These are phyloP conservation scores for Paraphoma sp. DNA, from an alignment of 2,329 filamentous ascomycete genomes.

Conservation along the genomic window DNA sequence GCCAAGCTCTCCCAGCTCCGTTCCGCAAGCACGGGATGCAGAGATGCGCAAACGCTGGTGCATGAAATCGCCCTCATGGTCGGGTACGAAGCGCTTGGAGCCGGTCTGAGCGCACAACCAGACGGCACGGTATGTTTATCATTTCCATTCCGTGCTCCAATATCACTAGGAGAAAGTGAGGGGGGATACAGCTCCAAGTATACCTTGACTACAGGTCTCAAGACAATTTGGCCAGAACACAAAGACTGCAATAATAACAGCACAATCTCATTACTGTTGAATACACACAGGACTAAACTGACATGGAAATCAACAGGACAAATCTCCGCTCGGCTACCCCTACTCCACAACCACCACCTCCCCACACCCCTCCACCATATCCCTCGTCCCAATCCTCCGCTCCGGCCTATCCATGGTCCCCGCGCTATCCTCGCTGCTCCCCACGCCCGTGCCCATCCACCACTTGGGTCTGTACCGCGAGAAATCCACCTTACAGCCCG, in stretches of 20 bases:
- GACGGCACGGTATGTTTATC: constrained; percentile 67
- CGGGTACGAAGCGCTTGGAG: constrained; percentile 78
- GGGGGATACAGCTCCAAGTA: constrained; percentile 8
- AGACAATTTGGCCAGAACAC: background rate
- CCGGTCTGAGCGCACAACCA: constrained; percentile 63
- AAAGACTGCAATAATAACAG: background rate
- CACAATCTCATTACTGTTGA: background rate
- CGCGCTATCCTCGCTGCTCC: constrained; percentile 83
- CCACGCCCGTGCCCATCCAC: constrained; percentile 80
- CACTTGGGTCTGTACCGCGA: constrained; percentile 96
- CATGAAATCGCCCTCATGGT: constrained; percentile 87
- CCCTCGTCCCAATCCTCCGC: constrained; percentile 88
- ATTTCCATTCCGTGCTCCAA: background rate
- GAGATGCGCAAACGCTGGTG: constrained; percentile 81
- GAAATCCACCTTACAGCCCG: constrained; percentile 82
- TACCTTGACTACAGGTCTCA: background rate
- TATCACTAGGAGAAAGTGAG: background rate
- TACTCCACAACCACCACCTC: constrained; percentile 71
- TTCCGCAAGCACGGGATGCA: constrained; percentile 70
- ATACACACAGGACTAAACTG: background rate
- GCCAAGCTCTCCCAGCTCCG: constrained; percentile 92
- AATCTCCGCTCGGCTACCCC: constrained; percentile 78
- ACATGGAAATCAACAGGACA: constrained; percentile 62
- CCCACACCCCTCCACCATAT: constrained; percentile 71
- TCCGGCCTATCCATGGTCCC: constrained; percentile 93